Percentiles rank a stretch among this genome's conserved stretches.
phyloP scores from a whole-genome alignment of 148 eudicot genomes.

The Pouteria glomerata region DNA sequence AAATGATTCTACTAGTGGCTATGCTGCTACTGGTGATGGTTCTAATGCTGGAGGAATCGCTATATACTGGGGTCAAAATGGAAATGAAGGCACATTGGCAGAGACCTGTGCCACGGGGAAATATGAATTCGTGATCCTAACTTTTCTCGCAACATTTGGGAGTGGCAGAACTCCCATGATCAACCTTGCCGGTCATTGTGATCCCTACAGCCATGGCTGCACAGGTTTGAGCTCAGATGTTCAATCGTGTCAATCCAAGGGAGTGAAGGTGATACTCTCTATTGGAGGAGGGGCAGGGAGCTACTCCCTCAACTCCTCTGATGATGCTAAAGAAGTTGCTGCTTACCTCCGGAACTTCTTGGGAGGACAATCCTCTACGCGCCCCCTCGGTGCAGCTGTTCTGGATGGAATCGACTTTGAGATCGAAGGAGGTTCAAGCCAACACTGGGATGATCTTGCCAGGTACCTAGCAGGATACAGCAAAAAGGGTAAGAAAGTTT shows the following conservation, averaged over 20 bases:
- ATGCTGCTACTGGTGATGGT: slow-evolving; percentile 8
- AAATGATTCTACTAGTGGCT: not conserved
- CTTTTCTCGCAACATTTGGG: slow-evolving; percentile 26
- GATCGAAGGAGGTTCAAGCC: slow-evolving; percentile 17
- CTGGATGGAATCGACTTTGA: slow-evolving; percentile 25
- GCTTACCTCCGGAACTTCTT: slow-evolving; percentile 26
- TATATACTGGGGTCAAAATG: slow-evolving; percentile 38
- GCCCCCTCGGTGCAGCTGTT: slow-evolving; percentile 19
- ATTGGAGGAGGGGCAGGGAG: slow-evolving; percentile 30
- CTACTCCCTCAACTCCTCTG: slow-evolving; percentile 19
- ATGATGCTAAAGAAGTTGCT: slow-evolving; percentile 23
- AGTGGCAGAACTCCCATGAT: slow-evolving; percentile 21
- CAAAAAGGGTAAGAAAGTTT: slow-evolving; percentile 18
- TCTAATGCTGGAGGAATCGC: slow-evolving; percentile 32
- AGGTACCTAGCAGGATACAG: slow-evolving; percentile 12
- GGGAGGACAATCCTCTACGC: slow-evolving; percentile 14
- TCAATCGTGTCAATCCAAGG: slow-evolving; percentile 20
- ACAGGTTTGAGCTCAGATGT: slow-evolving; percentile 15
- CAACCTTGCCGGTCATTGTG: slow-evolving; percentile 30
- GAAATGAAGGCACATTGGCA: slow-evolving; percentile 27
- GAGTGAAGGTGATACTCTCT: slow-evolving; percentile 26
- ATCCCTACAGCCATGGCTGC: slow-evolving; percentile 23
- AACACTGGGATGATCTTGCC: slow-evolving; percentile 29
- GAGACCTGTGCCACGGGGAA: slow-evolving; percentile 32
- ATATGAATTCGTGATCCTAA: slow-evolving; percentile 21